These are phyloP conservation scores for Gynostemma pentaphyllum DNA, from an alignment of 306 rosid genomes.

Conservation along the genomic window DNA sequence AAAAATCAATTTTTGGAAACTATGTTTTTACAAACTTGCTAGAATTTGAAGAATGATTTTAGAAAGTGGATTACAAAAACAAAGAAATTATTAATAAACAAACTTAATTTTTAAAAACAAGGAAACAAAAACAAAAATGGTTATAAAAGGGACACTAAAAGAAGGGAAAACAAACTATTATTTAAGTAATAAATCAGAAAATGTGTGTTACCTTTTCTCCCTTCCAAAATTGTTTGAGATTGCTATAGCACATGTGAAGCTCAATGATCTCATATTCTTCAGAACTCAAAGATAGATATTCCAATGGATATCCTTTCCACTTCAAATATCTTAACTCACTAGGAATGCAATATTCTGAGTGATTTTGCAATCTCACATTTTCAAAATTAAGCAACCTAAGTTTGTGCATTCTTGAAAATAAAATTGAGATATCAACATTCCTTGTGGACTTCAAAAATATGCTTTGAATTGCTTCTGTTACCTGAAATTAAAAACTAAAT, in stretches of 20 bases:
- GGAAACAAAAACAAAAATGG: too few species aligned
- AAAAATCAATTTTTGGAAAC: too few species aligned
- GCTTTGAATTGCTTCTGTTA: conserved; percentile 1
- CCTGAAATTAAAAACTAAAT: neutral
- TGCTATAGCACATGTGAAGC: conserved; percentile 5
- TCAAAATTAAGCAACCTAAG: conserved; percentile 9
- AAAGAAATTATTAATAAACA: too few species aligned
- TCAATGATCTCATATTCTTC: conserved; percentile 7
- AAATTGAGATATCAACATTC: conserved; percentile 2
- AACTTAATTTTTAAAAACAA: too few species aligned
- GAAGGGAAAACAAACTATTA: too few species aligned
- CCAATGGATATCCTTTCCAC: conserved; percentile 13
- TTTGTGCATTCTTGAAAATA: conserved; percentile 17
- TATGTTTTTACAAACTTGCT: too few species aligned
- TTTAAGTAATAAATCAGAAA: too few species aligned
- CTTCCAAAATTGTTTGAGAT: conserved; percentile 5
- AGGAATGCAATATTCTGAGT: neutral
- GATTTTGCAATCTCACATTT: neutral
- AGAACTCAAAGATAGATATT: neutral
- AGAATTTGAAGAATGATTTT: too few species aligned
- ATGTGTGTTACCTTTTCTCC: conserved; percentile 5
- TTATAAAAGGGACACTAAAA: too few species aligned
- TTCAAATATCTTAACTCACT: conserved; percentile 6
- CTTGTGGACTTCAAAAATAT: neutral
- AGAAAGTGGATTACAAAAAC: too few species aligned